Conservation (phyloP, 768 basidiomycete genomes). For the Rhodotorula diobovata region DNA sequence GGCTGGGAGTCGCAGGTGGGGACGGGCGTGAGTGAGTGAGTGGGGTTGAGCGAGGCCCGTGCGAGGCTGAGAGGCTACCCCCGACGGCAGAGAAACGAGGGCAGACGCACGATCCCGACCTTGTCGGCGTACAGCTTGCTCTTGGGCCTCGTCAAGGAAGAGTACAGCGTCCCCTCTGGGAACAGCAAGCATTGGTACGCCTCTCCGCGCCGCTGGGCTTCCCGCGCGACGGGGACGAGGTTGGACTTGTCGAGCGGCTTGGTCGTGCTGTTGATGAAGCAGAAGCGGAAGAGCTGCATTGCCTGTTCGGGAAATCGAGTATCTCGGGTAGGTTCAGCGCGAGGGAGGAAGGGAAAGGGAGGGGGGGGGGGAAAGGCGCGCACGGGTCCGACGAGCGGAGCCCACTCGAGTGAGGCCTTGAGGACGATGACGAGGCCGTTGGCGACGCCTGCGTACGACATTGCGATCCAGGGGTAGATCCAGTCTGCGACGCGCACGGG, state of each 20-base stretch:
- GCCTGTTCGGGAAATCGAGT: slow-evolving; percentile 5
- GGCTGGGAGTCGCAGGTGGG: slow-evolving; percentile 53
- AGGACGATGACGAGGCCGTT: slow-evolving; percentile 80
- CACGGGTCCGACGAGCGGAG: slow-evolving; percentile 69
- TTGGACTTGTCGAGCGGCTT: slow-evolving; percentile 7
- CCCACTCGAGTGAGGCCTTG: slow-evolving; percentile 80
- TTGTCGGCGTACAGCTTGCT: slow-evolving; percentile 85
- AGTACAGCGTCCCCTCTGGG: slow-evolving; percentile 93
- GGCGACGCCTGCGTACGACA: slow-evolving; percentile 66
- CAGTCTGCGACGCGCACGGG: slow-evolving; percentile 51
- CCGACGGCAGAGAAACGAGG: too few relatives aligned
- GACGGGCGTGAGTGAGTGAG: neutral
- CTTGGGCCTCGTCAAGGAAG: slow-evolving; percentile 73
- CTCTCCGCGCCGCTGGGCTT: slow-evolving; percentile 25
- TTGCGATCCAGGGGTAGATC: slow-evolving; percentile 78
- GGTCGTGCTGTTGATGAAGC: slow-evolving; percentile 27
- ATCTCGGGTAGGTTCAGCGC: neutral
- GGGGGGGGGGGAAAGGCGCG: neutral
- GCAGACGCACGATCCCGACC: slow-evolving; percentile 73
- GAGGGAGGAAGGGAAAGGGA: too few relatives aligned
- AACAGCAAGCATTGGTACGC: slow-evolving; percentile 81
- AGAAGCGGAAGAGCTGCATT: slow-evolving; percentile 35
- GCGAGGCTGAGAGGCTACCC: neutral
- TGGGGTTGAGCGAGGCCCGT: too few relatives aligned
- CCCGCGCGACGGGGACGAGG: slow-evolving; percentile 4